Evolutionary conservation across 1,284 basidiomycete genomes (phyloP), one percentile per base, ranked within the genome.

Genomic region (Fomitopsis schrenkii): DNA sequence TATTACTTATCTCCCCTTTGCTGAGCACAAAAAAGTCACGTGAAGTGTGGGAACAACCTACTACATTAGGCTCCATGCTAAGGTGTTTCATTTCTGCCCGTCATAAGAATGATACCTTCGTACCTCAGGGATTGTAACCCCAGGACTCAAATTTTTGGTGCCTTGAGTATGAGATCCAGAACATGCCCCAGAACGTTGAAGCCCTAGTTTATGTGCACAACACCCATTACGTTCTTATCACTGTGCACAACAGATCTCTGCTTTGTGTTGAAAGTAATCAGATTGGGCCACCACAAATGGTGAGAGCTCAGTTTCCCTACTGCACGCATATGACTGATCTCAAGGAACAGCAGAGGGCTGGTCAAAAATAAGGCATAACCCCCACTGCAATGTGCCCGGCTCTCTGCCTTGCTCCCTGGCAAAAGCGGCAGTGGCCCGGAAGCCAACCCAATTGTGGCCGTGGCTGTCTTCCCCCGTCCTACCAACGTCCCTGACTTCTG

Each of bases 401-500:
- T 75, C 63, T 82, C 88, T 1, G 86, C 88, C 7, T 84, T 90
- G 70, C 76, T 94, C 52, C 83, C 86, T 28, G 73, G 80, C 28
- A 70, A 86, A 59, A 78, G 82, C 61, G 73, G 80, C 40, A 71
- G 77, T 42, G 67, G 76, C 42, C 74, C 79, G 45, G 74, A 80
- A 59, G 79, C 79, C 14, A 78, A 82, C 19, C 83, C 87, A 63
- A 85, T 91, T 50, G 77, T 93, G 46, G 85, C 87, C 45, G 77
- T 90, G 35, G 81, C 88, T 5, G 85, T 84, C 55, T 81, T 86
- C 70, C 83, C 86, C 36, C 86, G 85, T 74, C 88, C 91, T 15
- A 88, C 88, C 44, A 86, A 92, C 68, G 79, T 89, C 61, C 82
- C 81, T 12, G 80, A 91, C 63, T 75, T 90, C 22, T 96, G 93